phyloP scores from a whole-genome alignment of 2,329 filamentous ascomycete genomes.

The Microsporum audouinii region DNA sequence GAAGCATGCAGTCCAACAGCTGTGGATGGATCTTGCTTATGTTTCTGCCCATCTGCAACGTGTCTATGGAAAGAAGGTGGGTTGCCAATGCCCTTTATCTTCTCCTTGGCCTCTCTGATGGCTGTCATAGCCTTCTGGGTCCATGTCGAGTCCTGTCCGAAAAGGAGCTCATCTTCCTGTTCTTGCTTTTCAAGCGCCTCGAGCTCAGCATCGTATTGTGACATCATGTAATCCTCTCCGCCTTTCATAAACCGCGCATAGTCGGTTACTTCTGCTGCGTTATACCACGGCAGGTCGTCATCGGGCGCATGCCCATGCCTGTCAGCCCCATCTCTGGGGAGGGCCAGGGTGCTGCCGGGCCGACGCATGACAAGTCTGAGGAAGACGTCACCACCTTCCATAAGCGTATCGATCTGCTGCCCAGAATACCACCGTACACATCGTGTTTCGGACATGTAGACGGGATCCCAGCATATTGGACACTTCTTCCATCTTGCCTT shows the following conservation, averaged over 20 bases:
- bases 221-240: conserved; percentile 72
- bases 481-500: conserved; percentile 83
- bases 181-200: conserved; percentile 62
- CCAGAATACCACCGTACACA: conserved; percentile 86
- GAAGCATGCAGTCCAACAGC: conserved; percentile 34
- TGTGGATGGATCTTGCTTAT: conserved; percentile 32
- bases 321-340: conserved; percentile 60
- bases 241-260: conserved; percentile 95
- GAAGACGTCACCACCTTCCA: conserved; percentile 79
- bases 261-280: conserved; percentile 84
- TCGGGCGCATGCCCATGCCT: conserved; percentile 43
- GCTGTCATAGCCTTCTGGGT: conserved; percentile 46
- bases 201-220: conserved; percentile 71
- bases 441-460: conserved; percentile 83
- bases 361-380: conserved; percentile 73
- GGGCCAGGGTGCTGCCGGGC: conserved; percentile 68
- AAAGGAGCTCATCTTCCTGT: conserved; percentile 80
- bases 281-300: conserved; percentile 86
- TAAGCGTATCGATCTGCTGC: conserved; percentile 64
- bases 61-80: conserved; percentile 45
- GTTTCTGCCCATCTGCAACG: conserved; percentile 28
- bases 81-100: conserved; percentile 55
- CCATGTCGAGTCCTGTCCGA: conserved; percentile 71
- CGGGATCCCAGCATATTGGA: conserved; percentile 83
- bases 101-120: conserved; percentile 66